These are phyloP conservation scores for Nakazawaea molendinolei DNA, from an alignment of 805 yeast species.

Conservation along the genomic window DNA sequence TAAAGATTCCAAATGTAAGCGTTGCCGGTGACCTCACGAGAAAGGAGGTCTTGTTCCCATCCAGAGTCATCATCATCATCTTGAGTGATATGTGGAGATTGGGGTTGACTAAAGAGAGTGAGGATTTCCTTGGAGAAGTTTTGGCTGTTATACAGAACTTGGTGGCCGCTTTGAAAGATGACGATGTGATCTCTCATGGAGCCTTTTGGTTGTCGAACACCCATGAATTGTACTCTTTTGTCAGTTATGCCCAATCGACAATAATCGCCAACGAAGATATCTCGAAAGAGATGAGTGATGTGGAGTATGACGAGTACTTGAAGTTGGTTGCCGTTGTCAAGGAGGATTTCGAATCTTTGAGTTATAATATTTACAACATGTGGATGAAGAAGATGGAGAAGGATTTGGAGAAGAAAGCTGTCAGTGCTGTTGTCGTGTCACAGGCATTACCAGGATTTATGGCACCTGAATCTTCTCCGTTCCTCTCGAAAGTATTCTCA, in stretches of 20 bases:
- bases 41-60: conserved; percentile 93
- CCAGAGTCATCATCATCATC: conserved; percentile 86
- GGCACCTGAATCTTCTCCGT: conserved; percentile 76
- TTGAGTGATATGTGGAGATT: conserved; percentile 97
- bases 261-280: conserved; percentile 77
- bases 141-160: conserved; percentile 80
- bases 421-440: conserved; percentile 91
- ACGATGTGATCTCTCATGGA: conserved; percentile 83
- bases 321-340: conserved; percentile 84
- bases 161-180: conserved; percentile 75
- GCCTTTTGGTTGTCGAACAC: conserved; percentile 98
- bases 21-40: conserved; percentile 69
- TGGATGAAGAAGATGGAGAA: conserved; percentile 96
- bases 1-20: conserved; percentile 81
- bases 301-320: conserved; percentile 85
- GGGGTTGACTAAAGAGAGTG: conserved; percentile 88
- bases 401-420: conserved; percentile 82
- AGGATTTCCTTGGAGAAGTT: conserved; percentile 84
- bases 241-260: conserved; percentile 89
- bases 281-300: conserved; percentile 78
- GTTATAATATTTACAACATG: conserved; percentile 90
- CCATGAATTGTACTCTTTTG: conserved; percentile 91
- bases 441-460: conserved; percentile 95
- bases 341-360: conserved; percentile 89
- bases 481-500: conserved; percentile 76